Evolutionary conservation across 495 filamentous ascomycete species (phyloP), one percentile per base, ranked within the genome.

Genomic region (Penicillium canariense): DNA sequence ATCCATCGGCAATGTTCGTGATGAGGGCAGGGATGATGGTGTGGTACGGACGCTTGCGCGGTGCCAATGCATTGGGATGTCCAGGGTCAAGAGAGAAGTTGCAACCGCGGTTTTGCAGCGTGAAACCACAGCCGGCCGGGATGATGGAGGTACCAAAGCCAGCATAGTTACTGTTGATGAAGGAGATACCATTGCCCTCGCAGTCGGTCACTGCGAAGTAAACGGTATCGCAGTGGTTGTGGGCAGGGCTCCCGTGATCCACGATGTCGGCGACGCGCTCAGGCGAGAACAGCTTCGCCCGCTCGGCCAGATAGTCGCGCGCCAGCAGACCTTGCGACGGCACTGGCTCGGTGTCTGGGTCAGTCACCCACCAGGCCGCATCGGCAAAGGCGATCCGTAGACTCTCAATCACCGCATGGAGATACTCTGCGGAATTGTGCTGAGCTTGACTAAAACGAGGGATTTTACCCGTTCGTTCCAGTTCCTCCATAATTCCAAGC

Each of bases 1-100:
- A 83, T 17, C 79, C 80, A 58, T 93, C 90, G 14, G 72, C 76
- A 1, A 82, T 63, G 55, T 91, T 88, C 3, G 94, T 97, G 42
- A 94, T 81, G 68, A 97, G 79, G 0, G 88, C 92, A 0, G 94
- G 92, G 63, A 98, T 98, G 70, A 98, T 97, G 49, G 94, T 98
- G 66, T 97, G 95, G 68, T 97, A 98, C 0, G 94, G 95, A 15
- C 94, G 70, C 73, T 97, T 97, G n/a, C 81, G 67, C 1, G 91
- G 89, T 3, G 82, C 89, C 30, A 93, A 73, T 9, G 74, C 80
- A 60, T 98, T 97, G 1, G 92, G 90, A 64, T 95, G 90, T 12
- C 71, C 71, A 0, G 65, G 59, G 28, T 77, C 64, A 2, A 98
- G 77, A 1, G 74, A 75, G 76, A 98, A 98, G 54, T 89, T 88